A percentile compares a stretch with the other conserved stretches of the same genome.
These are phyloP conservation scores for Skeletonema marinoi DNA, from an alignment of 108 stramenopile species.

Conservation along the genomic window DNA sequence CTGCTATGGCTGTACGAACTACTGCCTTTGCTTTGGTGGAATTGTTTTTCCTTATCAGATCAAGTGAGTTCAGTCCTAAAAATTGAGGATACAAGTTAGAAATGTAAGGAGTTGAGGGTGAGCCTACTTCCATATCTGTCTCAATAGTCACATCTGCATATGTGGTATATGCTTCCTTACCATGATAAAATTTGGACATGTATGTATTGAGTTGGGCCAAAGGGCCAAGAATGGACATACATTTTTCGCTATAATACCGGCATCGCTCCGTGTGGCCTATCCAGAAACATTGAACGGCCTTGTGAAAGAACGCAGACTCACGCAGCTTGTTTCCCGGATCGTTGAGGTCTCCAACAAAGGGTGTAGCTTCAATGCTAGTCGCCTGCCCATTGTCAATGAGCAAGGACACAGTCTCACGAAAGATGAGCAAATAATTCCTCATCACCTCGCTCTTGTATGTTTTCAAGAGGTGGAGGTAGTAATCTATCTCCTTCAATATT, in stretches of 20 bases:
- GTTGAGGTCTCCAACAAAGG: neutral
- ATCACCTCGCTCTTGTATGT: neutral
- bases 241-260: conserved; percentile 3
- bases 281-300: conserved; percentile 10
- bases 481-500: conserved; percentile 23
- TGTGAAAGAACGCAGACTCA: neutral
- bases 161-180: neutral
- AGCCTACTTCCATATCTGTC: too few species aligned
- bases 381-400: conserved; percentile 19
- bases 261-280: conserved; percentile 16
- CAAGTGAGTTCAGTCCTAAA: neutral
- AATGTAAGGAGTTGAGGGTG: too few species aligned
- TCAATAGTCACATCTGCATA: neutral
- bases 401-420: conserved; percentile 17
- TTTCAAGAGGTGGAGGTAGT: conserved; percentile 14
- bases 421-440: neutral
- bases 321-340: neutral
- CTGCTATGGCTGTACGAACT: neutral
- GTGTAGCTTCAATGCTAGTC: neutral
- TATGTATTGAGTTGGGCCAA: too few species aligned
- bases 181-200: neutral
- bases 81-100: neutral
- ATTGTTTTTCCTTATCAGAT: neutral
- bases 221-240: neutral
- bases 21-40: neutral